Conservation (phyloP, 768 basidiomycete species). For the Lentinula detonsa region DNA sequence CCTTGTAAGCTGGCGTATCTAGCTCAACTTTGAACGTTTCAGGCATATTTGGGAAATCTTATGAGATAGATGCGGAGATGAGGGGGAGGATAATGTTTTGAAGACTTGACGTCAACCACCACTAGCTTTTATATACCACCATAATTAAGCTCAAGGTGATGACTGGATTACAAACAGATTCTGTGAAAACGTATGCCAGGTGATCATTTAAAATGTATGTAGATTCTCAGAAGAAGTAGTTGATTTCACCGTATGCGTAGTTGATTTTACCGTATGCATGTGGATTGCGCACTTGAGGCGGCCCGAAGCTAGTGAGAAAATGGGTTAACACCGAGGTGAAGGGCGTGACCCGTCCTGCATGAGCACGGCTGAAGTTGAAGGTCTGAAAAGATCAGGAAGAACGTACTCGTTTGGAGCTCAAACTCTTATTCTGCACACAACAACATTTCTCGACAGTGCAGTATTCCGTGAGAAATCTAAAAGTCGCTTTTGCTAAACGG, state of each 20-base stretch:
- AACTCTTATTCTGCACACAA: no score
- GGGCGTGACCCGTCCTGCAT: no score
- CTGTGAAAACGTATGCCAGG: neutral
- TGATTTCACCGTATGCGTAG: neutral
- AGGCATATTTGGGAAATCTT: neutral
- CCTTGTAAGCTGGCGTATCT: slow-evolving; percentile 37
- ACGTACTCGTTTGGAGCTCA: no score
- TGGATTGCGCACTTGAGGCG: neutral
- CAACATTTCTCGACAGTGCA: no score
- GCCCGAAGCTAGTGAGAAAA: neutral
- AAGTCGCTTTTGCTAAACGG: no score
- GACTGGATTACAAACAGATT: neutral
- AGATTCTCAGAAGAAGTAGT: neutral
- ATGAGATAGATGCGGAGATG: neutral
- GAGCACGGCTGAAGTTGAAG: no score
- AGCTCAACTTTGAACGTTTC: slow-evolving; percentile 21
- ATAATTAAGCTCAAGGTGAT: neutral
- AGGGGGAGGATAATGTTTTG: neutral
- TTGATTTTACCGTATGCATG: neutral
- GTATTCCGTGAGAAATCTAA: no score
- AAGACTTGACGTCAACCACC: neutral
- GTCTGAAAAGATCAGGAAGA: no score
- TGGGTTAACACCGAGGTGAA: neutral
- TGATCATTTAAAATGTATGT: neutral
- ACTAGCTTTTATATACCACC: neutral